Base-by-base conservation (phyloP, 2,329 filamentous ascomycete genomes). In the Colletotrichum eleusines region DNA sequence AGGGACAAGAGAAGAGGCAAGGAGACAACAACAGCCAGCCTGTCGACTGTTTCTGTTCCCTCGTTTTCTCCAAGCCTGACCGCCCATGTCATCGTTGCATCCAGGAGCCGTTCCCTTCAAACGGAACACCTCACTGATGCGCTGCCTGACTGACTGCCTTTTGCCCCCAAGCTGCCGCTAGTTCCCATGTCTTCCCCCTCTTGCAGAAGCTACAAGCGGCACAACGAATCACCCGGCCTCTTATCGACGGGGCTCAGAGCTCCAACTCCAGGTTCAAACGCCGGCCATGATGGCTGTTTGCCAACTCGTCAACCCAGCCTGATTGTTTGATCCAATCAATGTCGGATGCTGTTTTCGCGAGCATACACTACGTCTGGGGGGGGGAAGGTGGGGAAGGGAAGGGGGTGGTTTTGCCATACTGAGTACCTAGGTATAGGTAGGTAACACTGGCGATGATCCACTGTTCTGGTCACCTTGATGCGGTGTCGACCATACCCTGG, bases 251-350 rank as follows among this genome's bases (percentile, higher is more conserved):
- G 31, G 46, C 7, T 48, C 33, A 40, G 12, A 38, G 18, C 23
- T 42, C 42, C 35, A 46, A n/a, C 33, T 65, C 66, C 18, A 23
- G 60, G 42, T 28, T 57, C 69, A 60, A 70, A 70, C 60, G 60
- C 54, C 26, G 11, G 28, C 28, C 42, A 54, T 18, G 38, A 26
- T 54, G 55, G 28, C 40, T 18, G 48, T 42, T 65, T 55, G 54
- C 48, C 69, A 65, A 28, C 61, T 72, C 66, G 60, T 48, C 60
- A 72, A 44, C 48, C 53, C 54, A 57, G 40, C 69, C 55, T 46
- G 51, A 55, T 66, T 66, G 66, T 70, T 66, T 57, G 66, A 48
- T 42, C 26, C 60, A 53, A 31, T 44, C 60, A 46, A 23, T 44
- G 66, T 53, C 66, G 26, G 23, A 69, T 50, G 54, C 5, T n/a